Conservation (phyloP, 2,329 filamentous ascomycete species). For the Beauveria sp. region DNA sequence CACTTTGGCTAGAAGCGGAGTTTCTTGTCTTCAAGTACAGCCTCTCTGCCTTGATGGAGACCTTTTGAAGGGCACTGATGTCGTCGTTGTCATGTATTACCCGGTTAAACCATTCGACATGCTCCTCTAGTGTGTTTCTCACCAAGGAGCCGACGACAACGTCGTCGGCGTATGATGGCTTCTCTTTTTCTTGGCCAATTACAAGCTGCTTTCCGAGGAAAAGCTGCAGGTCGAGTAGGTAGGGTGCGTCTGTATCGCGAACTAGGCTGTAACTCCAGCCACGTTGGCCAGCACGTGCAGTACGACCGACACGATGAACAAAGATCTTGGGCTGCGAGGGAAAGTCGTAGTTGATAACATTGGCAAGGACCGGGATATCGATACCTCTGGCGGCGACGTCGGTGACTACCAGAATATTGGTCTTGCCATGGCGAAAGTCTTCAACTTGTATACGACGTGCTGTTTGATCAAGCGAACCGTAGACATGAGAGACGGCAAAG, state of each 20-base stretch:
- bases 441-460: slow-evolving; percentile 89
- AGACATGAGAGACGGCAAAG: slow-evolving; percentile 88
- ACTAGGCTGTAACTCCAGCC: slow-evolving; percentile 96
- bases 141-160: slow-evolving; percentile 73
- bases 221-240: slow-evolving; percentile 86
- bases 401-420: slow-evolving; percentile 89
- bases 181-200: slow-evolving; percentile 57
- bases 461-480: slow-evolving; percentile 89
- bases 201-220: slow-evolving; percentile 83
- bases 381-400: slow-evolving; percentile 96
- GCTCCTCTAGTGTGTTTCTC: slow-evolving; percentile 64
- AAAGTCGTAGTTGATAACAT: slow-evolving; percentile 98
- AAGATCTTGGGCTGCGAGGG: slow-evolving; percentile 95
- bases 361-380: slow-evolving; percentile 90
- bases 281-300: slow-evolving; percentile 82
- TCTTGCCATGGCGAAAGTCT: slow-evolving; percentile 74
- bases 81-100: slow-evolving; percentile 69
- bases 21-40: slow-evolving; percentile 87
- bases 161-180: slow-evolving; percentile 69
- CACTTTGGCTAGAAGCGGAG: slow-evolving; percentile 82
- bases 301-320: slow-evolving; percentile 91
- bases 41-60: slow-evolving; percentile 83
- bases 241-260: slow-evolving; percentile 79
- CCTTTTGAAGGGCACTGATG: slow-evolving; percentile 59
- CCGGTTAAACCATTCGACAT: slow-evolving; percentile 78